Percentiles rank a stretch among this genome's conserved stretches.
phyloP scores from a whole-genome alignment of 2,329 filamentous ascomycete genomes.

The Ophioceras dolichostomum region DNA sequence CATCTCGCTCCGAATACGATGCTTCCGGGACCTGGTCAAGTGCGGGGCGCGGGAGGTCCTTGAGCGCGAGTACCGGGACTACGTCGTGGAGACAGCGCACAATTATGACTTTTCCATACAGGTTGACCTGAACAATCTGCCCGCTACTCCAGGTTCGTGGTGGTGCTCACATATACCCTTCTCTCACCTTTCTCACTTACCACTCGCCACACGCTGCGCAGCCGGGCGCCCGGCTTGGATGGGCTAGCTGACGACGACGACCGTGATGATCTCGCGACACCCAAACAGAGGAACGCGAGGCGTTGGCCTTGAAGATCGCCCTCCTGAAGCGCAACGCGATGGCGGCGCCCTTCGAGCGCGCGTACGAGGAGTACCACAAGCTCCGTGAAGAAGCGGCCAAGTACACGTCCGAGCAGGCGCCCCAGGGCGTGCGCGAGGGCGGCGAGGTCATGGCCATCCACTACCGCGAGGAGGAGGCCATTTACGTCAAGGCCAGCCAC shows the following conservation, averaged over 20 bases:
- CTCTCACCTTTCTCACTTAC: not conserved
- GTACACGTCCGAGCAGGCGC: constrained; percentile 88
- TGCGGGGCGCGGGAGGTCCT: constrained; percentile 90
- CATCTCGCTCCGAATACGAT: constrained; percentile 89
- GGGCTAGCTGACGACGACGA: not conserved
- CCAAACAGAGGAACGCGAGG: constrained; percentile 73
- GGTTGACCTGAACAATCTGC: constrained; percentile 79
- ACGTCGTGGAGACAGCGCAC: constrained; percentile 74
- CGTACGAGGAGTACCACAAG: constrained; percentile 83
- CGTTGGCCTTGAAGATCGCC: constrained; percentile 75
- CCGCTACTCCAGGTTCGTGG: constrained; percentile 50
- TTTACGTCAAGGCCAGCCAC: constrained; percentile 94
- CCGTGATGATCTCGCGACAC: too few species aligned
- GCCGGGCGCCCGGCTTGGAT: not conserved
- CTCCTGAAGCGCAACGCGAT: constrained; percentile 96
- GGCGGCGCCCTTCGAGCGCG: constrained; percentile 96
- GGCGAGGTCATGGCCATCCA: constrained; percentile 93
- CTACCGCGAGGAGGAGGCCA: constrained; percentile 97
- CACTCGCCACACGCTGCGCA: not conserved
- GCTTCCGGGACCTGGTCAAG: constrained; percentile 80
- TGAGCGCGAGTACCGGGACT: constrained; percentile 85
- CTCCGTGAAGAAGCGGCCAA: constrained; percentile 81
- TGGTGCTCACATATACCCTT: constrained; percentile 23
- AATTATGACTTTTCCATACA: constrained; percentile 94
- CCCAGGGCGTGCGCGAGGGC: constrained; percentile 79